These are phyloP conservation scores for Solioccasus polychromus DNA, from an alignment of 768 basidiomycete genomes.

Conservation along the genomic window DNA sequence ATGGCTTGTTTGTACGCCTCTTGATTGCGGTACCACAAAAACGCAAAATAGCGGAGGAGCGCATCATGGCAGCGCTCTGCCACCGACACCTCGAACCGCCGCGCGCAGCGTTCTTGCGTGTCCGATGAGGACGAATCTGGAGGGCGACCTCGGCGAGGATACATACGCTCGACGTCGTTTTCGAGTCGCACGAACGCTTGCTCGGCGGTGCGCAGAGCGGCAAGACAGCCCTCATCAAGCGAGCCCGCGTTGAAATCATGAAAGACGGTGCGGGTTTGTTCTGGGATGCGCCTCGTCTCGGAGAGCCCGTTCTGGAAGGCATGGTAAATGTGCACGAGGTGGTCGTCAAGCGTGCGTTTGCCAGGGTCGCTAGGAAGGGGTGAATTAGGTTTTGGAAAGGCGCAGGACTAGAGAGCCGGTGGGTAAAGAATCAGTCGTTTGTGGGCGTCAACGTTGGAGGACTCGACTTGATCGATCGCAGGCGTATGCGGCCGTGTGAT, in stretches of 20 bases:
- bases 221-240: constrained; percentile 35
- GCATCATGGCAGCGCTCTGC: constrained; percentile 31
- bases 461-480: constrained; percentile 58
- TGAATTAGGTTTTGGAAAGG: too few relatives aligned
- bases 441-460: constrained; percentile 65
- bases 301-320: constrained; percentile 49
- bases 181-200: constrained; percentile 44
- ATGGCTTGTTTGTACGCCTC: constrained; percentile 43
- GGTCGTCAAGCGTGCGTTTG: constrained; percentile 32
- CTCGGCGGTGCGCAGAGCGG: constrained; percentile 41
- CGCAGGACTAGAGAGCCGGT: constrained; percentile 68
- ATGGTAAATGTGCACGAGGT: constrained; percentile 50
- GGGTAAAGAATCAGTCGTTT: constrained; percentile 67
- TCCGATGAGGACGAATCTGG: constrained; percentile 30
- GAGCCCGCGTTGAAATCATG: constrained; percentile 36
- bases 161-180: constrained; percentile 36
- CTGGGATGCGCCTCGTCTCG: constrained; percentile 41
- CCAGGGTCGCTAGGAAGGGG: constrained; percentile 20
- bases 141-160: constrained; percentile 37
- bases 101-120: constrained; percentile 6
- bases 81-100: constrained; percentile 20
- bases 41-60: constrained; percentile 51
- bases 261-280: constrained; percentile 38
- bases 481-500: constrained; percentile 8
- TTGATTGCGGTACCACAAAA: constrained; percentile 59